Evolutionary conservation across 495 filamentous ascomycete species (phyloP).

Genomic region (Cudoniella acicularis): DNA sequence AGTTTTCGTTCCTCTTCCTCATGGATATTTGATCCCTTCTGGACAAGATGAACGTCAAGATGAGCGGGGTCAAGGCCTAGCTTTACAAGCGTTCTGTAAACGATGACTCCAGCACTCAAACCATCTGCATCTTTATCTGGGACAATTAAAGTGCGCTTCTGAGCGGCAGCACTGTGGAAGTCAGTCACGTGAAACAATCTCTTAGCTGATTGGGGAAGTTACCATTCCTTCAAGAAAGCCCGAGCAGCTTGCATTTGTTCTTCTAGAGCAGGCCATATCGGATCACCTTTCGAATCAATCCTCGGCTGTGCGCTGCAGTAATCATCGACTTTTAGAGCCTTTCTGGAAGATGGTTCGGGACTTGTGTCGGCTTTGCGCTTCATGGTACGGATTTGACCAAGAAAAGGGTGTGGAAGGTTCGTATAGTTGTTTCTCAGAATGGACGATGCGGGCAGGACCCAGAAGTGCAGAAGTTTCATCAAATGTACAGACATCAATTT

Average conservation of each 20-base stretch:
- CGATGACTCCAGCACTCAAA: constrained; percentile 52
- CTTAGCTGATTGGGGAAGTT: constrained; percentile 8
- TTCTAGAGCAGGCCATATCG: constrained; percentile 52
- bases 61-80: constrained; percentile 42
- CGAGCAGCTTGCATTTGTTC: constrained; percentile 43
- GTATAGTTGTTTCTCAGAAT: too few relatives aligned
- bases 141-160: constrained; percentile 41
- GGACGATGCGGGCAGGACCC: too few relatives aligned
- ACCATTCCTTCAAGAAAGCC: constrained; percentile 49
- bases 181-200: constrained; percentile 6
- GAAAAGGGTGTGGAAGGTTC: too few relatives aligned
- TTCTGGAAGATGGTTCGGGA: constrained; percentile 1
- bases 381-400: constrained; percentile 15
- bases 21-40: constrained; percentile 49
- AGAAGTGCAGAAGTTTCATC: too few relatives aligned
- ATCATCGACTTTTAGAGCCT: constrained; percentile 27
- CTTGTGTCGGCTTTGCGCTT: constrained; percentile 26
- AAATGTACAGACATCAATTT: too few relatives aligned
- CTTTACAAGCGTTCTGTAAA: constrained; percentile 47
- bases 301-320: constrained; percentile 35
- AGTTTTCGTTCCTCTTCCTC: constrained; percentile 38
- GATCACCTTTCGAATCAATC: constrained; percentile 37
- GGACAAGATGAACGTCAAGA: constrained; percentile 49
- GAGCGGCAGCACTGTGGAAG: constrained; percentile 17
- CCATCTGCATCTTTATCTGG: constrained; percentile 64